Base-by-base conservation (phyloP, 352 stramenopile species). In the Globisporangium solare region DNA sequence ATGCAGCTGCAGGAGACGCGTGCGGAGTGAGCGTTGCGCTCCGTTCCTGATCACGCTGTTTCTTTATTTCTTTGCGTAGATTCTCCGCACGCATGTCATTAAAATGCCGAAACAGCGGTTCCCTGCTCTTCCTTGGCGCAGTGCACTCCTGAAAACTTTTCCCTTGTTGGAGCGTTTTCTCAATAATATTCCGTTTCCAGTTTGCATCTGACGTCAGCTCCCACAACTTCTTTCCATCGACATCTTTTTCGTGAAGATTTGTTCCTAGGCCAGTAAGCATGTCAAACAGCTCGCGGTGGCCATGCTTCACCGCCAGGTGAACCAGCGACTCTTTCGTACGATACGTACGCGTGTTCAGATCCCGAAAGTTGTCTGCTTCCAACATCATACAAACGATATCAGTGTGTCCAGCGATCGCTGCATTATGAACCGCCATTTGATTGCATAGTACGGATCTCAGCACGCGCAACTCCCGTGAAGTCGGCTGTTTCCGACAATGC, bases 311-410 rank as follows among this genome's bases (percentile, higher is more conserved):
- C 32, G 64, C 61, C 27, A 75, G 51, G 17, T 72, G 61, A 4
- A 56, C 54, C 39, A 75, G 58, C 10, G 60, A 63, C 48, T 75
- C 64, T 8, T 68, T 67, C 35, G 60, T 68, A 41, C 64, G 42
- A 24, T 58, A 70, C 31, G 60, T 72, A 5, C 37, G 21, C 1
- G 58, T 70, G 41, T 75, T 72, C n/a, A n/a, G n/a, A n/a, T n/a
- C n/a, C n/a, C n/a, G n/a, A n/a, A n/a, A n/a, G n/a, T n/a, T n/a
- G n/a, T n/a, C n/a, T n/a, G n/a, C n/a, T n/a, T n/a, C n/a, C n/a
- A n/a, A n/a, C n/a, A n/a, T n/a, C n/a, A n/a, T n/a, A n/a, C n/a
- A n/a, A n/a, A n/a, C n/a, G n/a, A n/a, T n/a, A n/a, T n/a, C n/a
- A n/a, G n/a, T n/a, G n/a, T n/a, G n/a, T n/a, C n/a, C n/a, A n/a